phyloP scores from a whole-genome alignment of 2,329 filamentous ascomycete genomes.

The Teratosphaeria destructans region DNA sequence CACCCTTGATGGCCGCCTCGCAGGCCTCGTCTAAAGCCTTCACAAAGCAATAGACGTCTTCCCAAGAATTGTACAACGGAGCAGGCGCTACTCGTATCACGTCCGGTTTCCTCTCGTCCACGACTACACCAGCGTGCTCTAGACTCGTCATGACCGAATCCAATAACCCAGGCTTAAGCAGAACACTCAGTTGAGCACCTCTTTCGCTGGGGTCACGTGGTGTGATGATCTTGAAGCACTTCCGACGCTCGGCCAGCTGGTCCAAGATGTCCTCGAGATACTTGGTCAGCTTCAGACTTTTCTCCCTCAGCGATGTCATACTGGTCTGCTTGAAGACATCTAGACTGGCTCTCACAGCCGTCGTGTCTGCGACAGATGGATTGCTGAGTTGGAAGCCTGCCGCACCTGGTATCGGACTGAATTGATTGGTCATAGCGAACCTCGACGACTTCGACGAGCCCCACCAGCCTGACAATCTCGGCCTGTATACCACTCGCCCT shows the following conservation, averaged over 20 bases:
- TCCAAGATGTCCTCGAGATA: slow-evolving; percentile 62
- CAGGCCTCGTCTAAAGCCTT: slow-evolving; percentile 43
- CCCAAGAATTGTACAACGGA: slow-evolving; percentile 72
- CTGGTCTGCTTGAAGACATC: slow-evolving; percentile 62
- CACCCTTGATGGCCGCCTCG: slow-evolving; percentile 22
- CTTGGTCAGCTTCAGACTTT: slow-evolving; percentile 62
- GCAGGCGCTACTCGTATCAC: slow-evolving; percentile 77
- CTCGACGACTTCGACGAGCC: slow-evolving; percentile 65
- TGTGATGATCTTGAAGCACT: slow-evolving; percentile 50
- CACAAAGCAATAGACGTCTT: slow-evolving; percentile 57
- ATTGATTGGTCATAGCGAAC: slow-evolving; percentile 76
- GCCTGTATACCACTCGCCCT: slow-evolving; percentile 41
- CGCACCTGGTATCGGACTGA: slow-evolving; percentile 67
- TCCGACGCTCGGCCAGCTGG: slow-evolving; percentile 5
- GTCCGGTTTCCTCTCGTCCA: slow-evolving; percentile 76
- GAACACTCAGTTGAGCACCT: slow-evolving; percentile 69
- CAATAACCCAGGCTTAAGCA: slow-evolving; percentile 57
- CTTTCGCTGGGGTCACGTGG: slow-evolving; percentile 57
- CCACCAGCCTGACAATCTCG: slow-evolving; percentile 76
- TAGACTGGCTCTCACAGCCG: slow-evolving; percentile 61
- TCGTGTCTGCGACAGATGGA: slow-evolving; percentile 67
- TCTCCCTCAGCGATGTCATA: slow-evolving; percentile 58
- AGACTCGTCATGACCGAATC: slow-evolving; percentile 56
- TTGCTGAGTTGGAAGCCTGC: slow-evolving; percentile 80
- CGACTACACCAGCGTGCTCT: slow-evolving; percentile 59